Evolutionary conservation across 1,139 yeast genomes (phyloP).

Genomic region (Saccharomyces hybrid): DNA sequence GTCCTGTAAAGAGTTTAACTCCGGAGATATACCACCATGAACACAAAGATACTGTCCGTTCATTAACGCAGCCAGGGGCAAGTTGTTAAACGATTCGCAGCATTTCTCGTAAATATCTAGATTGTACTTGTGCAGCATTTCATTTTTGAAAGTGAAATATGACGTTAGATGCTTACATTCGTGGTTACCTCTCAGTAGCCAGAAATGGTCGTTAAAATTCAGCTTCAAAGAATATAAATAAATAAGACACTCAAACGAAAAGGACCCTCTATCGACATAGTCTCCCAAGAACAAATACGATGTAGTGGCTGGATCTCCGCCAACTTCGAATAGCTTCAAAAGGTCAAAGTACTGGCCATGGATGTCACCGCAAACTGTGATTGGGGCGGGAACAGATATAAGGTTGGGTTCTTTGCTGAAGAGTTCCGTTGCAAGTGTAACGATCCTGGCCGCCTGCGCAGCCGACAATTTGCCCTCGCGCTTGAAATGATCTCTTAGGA

Average conservation of each 20-base stretch:
- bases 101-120: constrained; percentile 62
- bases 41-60: constrained; percentile 93
- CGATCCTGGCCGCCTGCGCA: constrained; percentile 62
- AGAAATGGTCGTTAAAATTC: constrained; percentile 66
- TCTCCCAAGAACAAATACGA: constrained; percentile 86
- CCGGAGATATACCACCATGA: constrained; percentile 96
- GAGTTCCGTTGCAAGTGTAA: constrained; percentile 60
- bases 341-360: constrained; percentile 94
- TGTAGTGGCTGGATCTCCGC: constrained; percentile 76
- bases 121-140: constrained; percentile 82
- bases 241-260: constrained; percentile 80
- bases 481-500: constrained; percentile 64
- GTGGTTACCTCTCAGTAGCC: constrained; percentile 89
- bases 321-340: constrained; percentile 86
- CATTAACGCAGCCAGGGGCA: constrained; percentile 92
- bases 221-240: constrained; percentile 76
- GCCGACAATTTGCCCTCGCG: constrained; percentile 75
- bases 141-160: constrained; percentile 86
- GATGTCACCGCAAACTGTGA: constrained; percentile 92
- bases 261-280: constrained; percentile 92
- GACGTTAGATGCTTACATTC: constrained; percentile 92
- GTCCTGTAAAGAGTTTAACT: constrained; percentile 63
- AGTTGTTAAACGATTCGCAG: constrained; percentile 71
- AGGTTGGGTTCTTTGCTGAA: constrained; percentile 70
- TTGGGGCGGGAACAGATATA: constrained; percentile 80